Evolutionary conservation across 805 yeast species (phyloP), one percentile per base, ranked within the genome.

Genomic region (Kazachstania kunashirensis): DNA sequence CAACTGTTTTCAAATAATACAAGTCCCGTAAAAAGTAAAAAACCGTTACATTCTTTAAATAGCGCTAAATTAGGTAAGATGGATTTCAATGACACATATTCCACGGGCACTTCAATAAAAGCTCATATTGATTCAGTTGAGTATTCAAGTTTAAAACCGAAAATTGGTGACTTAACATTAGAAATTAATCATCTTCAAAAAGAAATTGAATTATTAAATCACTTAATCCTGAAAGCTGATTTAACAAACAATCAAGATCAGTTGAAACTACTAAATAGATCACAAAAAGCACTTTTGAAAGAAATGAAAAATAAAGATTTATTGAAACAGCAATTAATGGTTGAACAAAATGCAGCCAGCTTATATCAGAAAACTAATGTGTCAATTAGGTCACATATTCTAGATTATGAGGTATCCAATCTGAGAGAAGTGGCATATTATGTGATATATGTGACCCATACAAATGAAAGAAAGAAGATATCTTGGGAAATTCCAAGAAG

Each of bases 401-500:
- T 66, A 16, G 66, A 66, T 10, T 66, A 61, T n/a, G 42, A 41
- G 4, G 29, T 33, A 18, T 77, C 74, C 25, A 59, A 67, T 20
- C 77, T 79, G 0, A 71, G 67, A 36, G 83, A 75, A 29, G 80
- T 72, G 42, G 74, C 76, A 4, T 63, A 82, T 34, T 88, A 88
- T 57, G 70, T 84, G 20, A 79, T 89, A 21, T 85, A 79, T 48
- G 84, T 89, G 4, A 78, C 76, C 36, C 79, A 77, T 53, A 62
- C 50, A 8, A 59, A 59, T 6, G 73, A 71, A 3, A 67, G 63
- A 3, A 67, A 69, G 5, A 64, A 73, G 2, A 84, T 88, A 0
- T 81, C 84, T 0, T 89, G 96, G 96, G 75, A 84, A 36, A 82
- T 86, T n/a, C 89, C 95, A 0, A 63, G 96, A 46, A 65, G 97